A percentile compares a stretch with the other conserved stretches of the same genome.
Conservation (phyloP, 495 filamentous ascomycete genomes). For the Penicillium antarcticum region DNA sequence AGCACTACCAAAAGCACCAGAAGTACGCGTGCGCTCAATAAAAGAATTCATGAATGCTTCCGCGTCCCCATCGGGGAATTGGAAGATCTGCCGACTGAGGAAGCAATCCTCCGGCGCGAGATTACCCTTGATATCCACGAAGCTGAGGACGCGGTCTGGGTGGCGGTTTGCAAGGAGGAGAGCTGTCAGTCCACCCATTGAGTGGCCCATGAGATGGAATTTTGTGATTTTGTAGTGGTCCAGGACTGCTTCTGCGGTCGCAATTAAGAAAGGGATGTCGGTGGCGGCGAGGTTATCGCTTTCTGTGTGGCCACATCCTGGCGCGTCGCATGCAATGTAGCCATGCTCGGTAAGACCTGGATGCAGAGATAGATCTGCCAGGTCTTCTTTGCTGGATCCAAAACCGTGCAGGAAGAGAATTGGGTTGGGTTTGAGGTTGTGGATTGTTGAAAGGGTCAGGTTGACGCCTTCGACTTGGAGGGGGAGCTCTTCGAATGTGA, state of each 20-base stretch:
- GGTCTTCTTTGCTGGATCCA: conserved; percentile 32
- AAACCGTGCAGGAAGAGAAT: conserved; percentile 30
- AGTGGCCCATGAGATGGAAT: conserved; percentile 29
- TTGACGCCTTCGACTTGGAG: conserved; percentile 17
- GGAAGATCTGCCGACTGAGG: conserved; percentile 28
- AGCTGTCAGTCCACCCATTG: conserved; percentile 27
- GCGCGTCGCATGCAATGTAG: conserved; percentile 27
- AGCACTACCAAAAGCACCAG: conserved; percentile 11
- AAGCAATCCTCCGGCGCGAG: conserved; percentile 31
- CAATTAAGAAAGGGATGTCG: conserved; percentile 29
- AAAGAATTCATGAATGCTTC: conserved; percentile 24
- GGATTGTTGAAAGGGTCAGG: conserved; percentile 20
- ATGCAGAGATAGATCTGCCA: conserved; percentile 20
- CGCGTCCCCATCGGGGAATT: conserved; percentile 13
- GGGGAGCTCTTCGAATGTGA: conserved; percentile 10
- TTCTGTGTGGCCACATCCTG: conserved; percentile 22
- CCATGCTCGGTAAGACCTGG: conserved; percentile 15
- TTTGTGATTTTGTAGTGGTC: conserved; percentile 16
- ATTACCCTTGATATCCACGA: conserved; percentile 31
- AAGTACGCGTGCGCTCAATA: conserved; percentile 16
- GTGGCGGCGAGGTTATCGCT: conserved; percentile 18
- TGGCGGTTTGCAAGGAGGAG: conserved; percentile 16
- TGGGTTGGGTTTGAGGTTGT: conserved; percentile 11
- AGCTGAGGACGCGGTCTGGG: conserved; percentile 21
- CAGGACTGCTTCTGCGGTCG: conserved; percentile 19